Conservation (phyloP, 768 basidiomycete species). For the Tylopilus balloui region DNA sequence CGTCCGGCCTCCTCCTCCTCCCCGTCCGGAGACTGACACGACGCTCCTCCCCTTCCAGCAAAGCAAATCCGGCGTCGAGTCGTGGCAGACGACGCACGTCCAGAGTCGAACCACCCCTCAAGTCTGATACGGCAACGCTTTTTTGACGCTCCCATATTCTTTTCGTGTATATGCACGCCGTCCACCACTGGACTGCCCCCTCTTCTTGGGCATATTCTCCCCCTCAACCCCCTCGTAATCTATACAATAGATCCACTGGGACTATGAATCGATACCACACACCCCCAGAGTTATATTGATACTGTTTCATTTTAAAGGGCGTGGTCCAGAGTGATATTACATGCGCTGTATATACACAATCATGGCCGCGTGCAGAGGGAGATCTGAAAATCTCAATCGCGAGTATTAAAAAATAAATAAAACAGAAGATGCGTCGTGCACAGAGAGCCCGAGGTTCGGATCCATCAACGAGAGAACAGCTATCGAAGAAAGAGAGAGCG, state of each 20-base stretch:
- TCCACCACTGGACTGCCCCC: no score
- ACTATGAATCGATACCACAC: neutral
- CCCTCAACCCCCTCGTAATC: no score
- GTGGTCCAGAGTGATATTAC: conserved; percentile 23
- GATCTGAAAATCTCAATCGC: neutral
- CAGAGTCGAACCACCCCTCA: neutral
- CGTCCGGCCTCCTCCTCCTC: neutral
- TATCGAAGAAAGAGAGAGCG: conserved; percentile 3
- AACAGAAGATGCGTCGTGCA: conserved; percentile 1
- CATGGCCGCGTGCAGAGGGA: conserved; percentile 9
- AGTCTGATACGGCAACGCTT: no score
- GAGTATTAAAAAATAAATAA: neutral
- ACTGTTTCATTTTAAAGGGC: neutral
- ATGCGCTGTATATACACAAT: conserved; percentile 20
- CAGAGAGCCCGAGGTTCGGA: neutral
- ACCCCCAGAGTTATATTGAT: neutral
- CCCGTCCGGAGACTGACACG: neutral
- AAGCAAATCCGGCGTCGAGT: conserved; percentile 12
- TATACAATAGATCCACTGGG: neutral
- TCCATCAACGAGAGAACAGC: neutral
- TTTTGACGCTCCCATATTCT: no score
- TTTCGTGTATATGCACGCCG: no score
- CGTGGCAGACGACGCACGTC: conserved; percentile 16
- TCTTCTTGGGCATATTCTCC: no score
- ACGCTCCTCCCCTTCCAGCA: neutral